These are phyloP conservation scores for Amanita muscaria DNA, from an alignment of 768 basidiomycete genomes.

Conservation along the genomic window DNA sequence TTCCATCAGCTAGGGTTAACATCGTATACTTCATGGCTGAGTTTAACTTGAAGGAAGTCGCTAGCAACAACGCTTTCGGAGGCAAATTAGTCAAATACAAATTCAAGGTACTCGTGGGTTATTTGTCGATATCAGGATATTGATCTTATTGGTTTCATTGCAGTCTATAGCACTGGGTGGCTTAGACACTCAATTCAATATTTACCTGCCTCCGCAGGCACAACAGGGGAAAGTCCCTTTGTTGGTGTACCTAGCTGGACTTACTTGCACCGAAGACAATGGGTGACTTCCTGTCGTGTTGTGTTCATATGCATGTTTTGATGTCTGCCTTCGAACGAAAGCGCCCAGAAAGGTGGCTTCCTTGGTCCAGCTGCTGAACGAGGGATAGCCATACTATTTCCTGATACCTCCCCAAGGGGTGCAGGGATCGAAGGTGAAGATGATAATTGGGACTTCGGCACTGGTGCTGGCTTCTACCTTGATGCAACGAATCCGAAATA, in stretches of 20 bases:
- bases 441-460: conserved; percentile 84
- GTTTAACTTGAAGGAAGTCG: conserved; percentile 51
- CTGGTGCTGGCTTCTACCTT: conserved; percentile 94
- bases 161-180: conserved; percentile 69
- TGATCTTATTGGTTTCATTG: too few species aligned
- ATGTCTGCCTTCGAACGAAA: conserved; percentile 19
- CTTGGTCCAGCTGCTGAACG: conserved; percentile 77
- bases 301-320: neutral
- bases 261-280: conserved; percentile 90
- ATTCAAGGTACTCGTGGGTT: conserved; percentile 63
- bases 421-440: conserved; percentile 80
- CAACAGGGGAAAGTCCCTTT: conserved; percentile 44
- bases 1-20: too few species aligned
- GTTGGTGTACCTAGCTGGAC: conserved; percentile 80
- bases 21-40: too few species aligned
- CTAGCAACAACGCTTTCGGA: conserved; percentile 70
- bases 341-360: conserved; percentile 92
- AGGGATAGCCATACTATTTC: conserved; percentile 86
- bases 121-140: too few species aligned
- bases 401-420: conserved; percentile 93
- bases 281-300: too few species aligned
- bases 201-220: conserved; percentile 72
- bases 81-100: conserved; percentile 83
- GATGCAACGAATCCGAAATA: conserved; percentile 77
- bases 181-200: conserved; percentile 70